Conservation (phyloP, 148 eudicot species). For the Dianthus caryophyllus region DNA sequence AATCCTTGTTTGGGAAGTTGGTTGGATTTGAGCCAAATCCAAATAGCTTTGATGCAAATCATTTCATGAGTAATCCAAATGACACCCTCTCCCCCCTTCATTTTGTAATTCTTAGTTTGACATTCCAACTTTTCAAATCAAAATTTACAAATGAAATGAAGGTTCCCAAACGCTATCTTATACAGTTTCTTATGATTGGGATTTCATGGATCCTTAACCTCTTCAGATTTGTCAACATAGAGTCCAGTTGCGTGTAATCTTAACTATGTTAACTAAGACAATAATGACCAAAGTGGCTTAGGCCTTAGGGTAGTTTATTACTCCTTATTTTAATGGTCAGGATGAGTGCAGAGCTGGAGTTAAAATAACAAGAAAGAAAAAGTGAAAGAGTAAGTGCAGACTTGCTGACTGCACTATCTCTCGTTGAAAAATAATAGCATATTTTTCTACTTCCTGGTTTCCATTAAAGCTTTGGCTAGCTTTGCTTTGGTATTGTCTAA, state of each 20-base stretch:
- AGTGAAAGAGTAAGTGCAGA: background rate
- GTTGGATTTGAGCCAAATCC: too few relatives aligned
- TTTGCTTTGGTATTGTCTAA: background rate
- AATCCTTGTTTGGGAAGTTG: too few relatives aligned
- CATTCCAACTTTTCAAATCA: too few relatives aligned
- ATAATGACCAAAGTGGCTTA: background rate
- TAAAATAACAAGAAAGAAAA: background rate
- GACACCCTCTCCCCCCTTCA: too few relatives aligned
- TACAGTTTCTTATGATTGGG: background rate
- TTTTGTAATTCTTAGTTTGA: too few relatives aligned
- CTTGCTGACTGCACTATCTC: background rate
- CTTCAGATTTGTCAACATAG: background rate
- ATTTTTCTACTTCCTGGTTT: slow-evolving; percentile 1
- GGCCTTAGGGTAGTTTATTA: background rate
- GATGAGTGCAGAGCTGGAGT: background rate
- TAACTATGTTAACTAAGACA: too few relatives aligned
- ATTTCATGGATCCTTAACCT: background rate
- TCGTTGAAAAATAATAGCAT: background rate
- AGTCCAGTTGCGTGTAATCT: background rate
- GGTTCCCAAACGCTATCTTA: too few relatives aligned
- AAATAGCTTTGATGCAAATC: too few relatives aligned
- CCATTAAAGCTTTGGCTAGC: background rate
- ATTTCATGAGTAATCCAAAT: too few relatives aligned
- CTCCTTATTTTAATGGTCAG: background rate
- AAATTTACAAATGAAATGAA: too few relatives aligned